phyloP scores from a whole-genome alignment of 192 early-diverging fungal species.

The Gonapodya sp. region DNA sequence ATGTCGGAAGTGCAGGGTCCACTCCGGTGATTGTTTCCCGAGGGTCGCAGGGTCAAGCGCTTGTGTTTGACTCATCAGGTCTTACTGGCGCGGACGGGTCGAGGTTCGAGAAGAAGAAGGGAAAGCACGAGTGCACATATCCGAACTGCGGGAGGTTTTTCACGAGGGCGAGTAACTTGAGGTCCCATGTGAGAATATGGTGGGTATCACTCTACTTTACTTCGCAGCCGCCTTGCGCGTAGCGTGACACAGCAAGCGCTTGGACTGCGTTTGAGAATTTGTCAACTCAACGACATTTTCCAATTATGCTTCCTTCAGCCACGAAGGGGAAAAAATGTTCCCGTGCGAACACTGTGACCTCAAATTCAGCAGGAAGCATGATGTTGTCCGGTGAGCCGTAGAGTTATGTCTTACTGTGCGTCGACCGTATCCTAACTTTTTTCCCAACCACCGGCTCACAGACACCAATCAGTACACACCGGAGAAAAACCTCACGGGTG shows the following conservation, averaged over 20 bases:
- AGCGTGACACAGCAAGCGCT: too few species aligned
- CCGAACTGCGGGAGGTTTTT: neutral
- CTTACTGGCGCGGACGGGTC: neutral
- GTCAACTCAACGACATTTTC: neutral
- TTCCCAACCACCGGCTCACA: neutral
- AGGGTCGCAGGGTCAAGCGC: neutral
- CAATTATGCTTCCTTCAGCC: neutral
- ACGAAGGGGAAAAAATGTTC: neutral
- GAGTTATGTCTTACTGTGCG: neutral
- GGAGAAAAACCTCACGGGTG: neutral
- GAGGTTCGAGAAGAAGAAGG: neutral
- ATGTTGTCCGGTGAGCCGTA: neutral
- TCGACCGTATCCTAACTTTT: neutral
- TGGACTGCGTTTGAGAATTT: neutral
- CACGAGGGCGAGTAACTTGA: neutral
- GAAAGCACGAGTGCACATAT: neutral
- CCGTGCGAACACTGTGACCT: neutral
- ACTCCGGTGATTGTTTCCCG: neutral
- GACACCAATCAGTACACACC: neutral
- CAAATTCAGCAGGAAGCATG: neutral
- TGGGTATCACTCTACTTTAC: too few species aligned
- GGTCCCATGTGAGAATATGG: neutral
- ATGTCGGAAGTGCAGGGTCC: neutral
- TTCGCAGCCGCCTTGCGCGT: too few species aligned
- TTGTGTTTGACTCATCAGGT: neutral